Percentiles rank a stretch among this genome's conserved stretches.
These are phyloP conservation scores for Apiosordaria backusii DNA, from an alignment of 495 filamentous ascomycete genomes.

Conservation along the genomic window DNA sequence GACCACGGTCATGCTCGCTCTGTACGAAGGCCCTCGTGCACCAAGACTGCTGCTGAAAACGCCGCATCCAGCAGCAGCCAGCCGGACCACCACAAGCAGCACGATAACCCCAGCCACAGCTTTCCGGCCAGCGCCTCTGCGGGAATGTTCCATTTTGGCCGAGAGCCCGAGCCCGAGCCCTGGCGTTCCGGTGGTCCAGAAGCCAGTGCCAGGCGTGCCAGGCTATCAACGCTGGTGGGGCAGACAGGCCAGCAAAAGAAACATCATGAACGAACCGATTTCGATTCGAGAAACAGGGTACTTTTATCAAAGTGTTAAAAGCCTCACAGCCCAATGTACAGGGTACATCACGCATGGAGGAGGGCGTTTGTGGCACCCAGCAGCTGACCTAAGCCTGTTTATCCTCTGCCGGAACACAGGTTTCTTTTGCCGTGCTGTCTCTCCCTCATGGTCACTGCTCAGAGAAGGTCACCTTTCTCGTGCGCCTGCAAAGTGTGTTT, in stretches of 20 bases:
- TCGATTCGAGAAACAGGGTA: not conserved
- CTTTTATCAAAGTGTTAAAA: not conserved
- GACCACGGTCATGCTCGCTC: not conserved
- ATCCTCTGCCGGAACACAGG: no score
- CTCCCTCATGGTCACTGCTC: not conserved
- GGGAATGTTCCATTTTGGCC: slow-evolving; percentile 11
- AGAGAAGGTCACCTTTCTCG: not conserved
- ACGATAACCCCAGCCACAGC: slow-evolving; percentile 1
- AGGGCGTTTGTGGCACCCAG: not conserved
- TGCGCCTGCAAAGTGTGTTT: slow-evolving; percentile 8
- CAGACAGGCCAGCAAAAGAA: not conserved
- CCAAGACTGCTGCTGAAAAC: not conserved
- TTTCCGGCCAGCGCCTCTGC: not conserved
- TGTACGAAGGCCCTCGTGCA: not conserved
- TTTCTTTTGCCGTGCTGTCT: not conserved
- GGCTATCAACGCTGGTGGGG: not conserved
- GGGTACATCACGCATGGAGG: not conserved
- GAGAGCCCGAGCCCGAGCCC: slow-evolving; percentile 8
- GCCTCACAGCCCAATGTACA: not conserved
- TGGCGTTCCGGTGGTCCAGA: slow-evolving; percentile 11
- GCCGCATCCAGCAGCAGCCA: not conserved
- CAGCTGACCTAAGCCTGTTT: not conserved
- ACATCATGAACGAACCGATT: not conserved
- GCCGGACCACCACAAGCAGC: not conserved
- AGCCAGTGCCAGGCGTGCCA: not conserved